These are phyloP conservation scores for Desmodesmus armatus DNA, from an alignment of 139 green algal genomes.

Conservation along the genomic window DNA sequence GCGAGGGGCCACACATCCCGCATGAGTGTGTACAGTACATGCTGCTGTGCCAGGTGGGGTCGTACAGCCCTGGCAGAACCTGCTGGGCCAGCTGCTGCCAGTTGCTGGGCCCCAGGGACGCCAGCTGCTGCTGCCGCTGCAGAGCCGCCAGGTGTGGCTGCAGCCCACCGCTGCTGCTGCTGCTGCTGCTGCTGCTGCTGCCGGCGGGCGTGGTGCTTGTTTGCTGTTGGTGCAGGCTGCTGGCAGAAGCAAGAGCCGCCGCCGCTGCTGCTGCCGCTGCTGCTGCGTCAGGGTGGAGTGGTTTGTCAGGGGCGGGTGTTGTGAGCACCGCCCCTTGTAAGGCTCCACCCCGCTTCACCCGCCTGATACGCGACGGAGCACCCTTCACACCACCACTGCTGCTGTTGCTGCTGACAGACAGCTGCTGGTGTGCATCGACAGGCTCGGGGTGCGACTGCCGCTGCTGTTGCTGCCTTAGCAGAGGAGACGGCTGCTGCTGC, in stretches of 20 bases:
- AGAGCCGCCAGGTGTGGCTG: no score
- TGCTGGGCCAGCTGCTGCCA: conserved; percentile 12
- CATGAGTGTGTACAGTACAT: conserved; percentile 27
- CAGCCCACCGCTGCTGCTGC: neutral
- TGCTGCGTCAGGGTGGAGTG: neutral
- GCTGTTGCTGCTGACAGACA: neutral
- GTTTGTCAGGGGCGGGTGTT: neutral
- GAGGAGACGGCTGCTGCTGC: neutral
- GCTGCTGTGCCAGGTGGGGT: conserved; percentile 33
- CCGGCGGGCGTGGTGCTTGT: no score
- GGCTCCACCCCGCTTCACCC: neutral
- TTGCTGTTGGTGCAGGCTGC: neutral
- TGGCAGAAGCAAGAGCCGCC: neutral
- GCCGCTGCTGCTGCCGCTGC: conserved; percentile 7
- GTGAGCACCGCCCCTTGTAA: neutral
- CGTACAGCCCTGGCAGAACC: neutral
- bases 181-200: conserved; percentile 16
- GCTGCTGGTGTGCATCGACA: neutral
- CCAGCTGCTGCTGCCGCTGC: conserved; percentile 5
- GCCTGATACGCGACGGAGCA: neutral
- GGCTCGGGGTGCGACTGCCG: neutral
- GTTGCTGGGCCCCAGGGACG: neutral
- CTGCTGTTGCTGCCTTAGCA: neutral
- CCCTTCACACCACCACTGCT: no score
- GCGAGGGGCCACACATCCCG: neutral